phyloP scores from a whole-genome alignment of 1,139 yeast genomes.

The Scheffersomyces lignicola region DNA sequence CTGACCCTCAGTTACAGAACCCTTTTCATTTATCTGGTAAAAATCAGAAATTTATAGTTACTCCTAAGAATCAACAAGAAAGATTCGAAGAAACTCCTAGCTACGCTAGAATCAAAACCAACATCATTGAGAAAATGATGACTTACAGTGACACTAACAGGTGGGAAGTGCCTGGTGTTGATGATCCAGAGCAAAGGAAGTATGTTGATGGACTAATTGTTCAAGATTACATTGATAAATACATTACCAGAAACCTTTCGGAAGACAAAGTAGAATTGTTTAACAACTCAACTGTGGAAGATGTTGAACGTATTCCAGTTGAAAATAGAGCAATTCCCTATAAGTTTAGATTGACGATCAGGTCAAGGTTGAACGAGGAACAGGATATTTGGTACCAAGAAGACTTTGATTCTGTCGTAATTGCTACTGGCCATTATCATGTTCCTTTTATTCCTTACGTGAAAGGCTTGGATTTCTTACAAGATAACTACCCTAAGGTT shows the following conservation, averaged over 20 bases:
- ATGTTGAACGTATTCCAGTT: constrained; percentile 25
- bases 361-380: constrained; percentile 21
- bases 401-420: constrained; percentile 27
- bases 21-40: constrained; percentile 21
- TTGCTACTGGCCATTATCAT: constrained; percentile 37
- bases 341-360: constrained; percentile 30
- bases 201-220: constrained; percentile 30
- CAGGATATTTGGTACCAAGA: constrained; percentile 26
- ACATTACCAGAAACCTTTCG: constrained; percentile 25
- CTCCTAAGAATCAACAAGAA: constrained; percentile 15
- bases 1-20: constrained; percentile 32
- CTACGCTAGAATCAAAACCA: constrained; percentile 38
- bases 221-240: constrained; percentile 32
- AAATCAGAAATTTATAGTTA: constrained; percentile 7
- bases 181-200: constrained; percentile 22
- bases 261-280: constrained; percentile 22
- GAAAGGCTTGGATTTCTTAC: constrained; percentile 37
- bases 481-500: constrained; percentile 22
- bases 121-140: constrained; percentile 45
- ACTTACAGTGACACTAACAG: constrained; percentile 38
- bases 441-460: constrained; percentile 36
- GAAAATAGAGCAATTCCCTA: constrained; percentile 17
- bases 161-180: constrained; percentile 29
- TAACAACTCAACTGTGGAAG: constrained; percentile 38
- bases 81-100: constrained; percentile 40